Evolutionary conservation across 2,329 filamentous ascomycete species (phyloP), one percentile per base, ranked within the genome.

Genomic region (Aspergillus intermedius): DNA sequence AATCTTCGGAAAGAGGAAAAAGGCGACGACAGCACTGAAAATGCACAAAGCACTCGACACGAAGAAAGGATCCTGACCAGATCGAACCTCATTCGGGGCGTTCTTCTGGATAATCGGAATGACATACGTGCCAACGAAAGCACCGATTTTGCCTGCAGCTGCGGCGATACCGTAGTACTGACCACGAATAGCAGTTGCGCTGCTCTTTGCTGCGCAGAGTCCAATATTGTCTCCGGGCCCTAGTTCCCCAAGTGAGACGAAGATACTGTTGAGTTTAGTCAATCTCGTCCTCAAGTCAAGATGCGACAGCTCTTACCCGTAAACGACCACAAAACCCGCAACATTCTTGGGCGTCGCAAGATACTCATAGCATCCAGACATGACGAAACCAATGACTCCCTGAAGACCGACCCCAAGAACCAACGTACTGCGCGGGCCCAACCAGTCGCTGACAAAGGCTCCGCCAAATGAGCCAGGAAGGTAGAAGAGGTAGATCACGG

Each of bases 161-260:
- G 73, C 73, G 6, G 73, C 73, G 45, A 74, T 72, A 7, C 71
- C 80, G 60, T 84, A 84, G 66, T 83, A 84, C 62, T 87, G 81
- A 2, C 90, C 91, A 35, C 90, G 80, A n/a, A 96, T 84, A 15
- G 87, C 86, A 4, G 91, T 95, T 0, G 91, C 88, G 60, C 84
- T 90, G 2, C 88, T 91, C 74, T 95, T 95, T 42, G 87, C 86
- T 0, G 91, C 90, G 25, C 94, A 69, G 0, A 95, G 78, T 2
- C 90, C 90, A 57, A 95, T 95, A 66, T 95, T 95, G 73, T 95
- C 87, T 10, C 91, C 91, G 0, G 91, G 89, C 0, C 91, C 90
- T 37, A 94, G 71, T 66, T 93, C 88, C 44, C 88, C 88, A 1
- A 91, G 76, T 0, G 84, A 80, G 1, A 88, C 74, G 72, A 93